Conservation (phyloP, 2,329 filamentous ascomycete species). For the Chaetomiaceae sp. region DNA sequence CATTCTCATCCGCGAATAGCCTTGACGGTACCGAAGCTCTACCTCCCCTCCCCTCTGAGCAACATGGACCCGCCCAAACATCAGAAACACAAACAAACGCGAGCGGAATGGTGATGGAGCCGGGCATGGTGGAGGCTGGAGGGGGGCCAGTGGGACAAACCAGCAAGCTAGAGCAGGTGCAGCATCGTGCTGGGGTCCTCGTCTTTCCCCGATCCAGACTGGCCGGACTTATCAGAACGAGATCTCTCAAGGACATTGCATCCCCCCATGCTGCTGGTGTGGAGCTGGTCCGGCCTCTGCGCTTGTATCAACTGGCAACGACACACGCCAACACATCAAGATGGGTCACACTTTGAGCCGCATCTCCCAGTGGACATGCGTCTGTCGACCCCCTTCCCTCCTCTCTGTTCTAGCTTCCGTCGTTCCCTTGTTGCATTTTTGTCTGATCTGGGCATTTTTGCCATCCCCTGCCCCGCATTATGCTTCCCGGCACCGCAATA, state of each 20-base stretch:
- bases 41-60: background rate
- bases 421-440: conserved; percentile 32
- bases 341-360: conserved; percentile 66
- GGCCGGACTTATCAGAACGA: conserved; percentile 35
- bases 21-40: background rate
- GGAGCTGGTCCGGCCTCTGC: conserved; percentile 59
- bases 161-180: conserved; percentile 16
- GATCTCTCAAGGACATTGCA: conserved; percentile 44
- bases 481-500: conserved; percentile 52
- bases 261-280: conserved; percentile 47
- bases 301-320: conserved; percentile 72
- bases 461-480: conserved; percentile 45
- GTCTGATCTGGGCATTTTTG: conserved; percentile 39
- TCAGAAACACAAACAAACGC: conserved; percentile 24
- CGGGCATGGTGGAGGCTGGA: conserved; percentile 13
- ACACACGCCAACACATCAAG: conserved; percentile 88
- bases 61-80: conserved; percentile 16
- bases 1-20: background rate
- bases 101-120: conserved; percentile 9
- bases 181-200: conserved; percentile 23
- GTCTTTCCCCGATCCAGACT: conserved; percentile 23
- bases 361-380: conserved; percentile 53
- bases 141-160: conserved; percentile 14
- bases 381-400: conserved; percentile 47
- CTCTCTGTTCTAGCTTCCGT: conserved; percentile 36